These are phyloP conservation scores for Petunia secreta DNA, from an alignment of 257 asterid species.

Conservation along the genomic window DNA sequence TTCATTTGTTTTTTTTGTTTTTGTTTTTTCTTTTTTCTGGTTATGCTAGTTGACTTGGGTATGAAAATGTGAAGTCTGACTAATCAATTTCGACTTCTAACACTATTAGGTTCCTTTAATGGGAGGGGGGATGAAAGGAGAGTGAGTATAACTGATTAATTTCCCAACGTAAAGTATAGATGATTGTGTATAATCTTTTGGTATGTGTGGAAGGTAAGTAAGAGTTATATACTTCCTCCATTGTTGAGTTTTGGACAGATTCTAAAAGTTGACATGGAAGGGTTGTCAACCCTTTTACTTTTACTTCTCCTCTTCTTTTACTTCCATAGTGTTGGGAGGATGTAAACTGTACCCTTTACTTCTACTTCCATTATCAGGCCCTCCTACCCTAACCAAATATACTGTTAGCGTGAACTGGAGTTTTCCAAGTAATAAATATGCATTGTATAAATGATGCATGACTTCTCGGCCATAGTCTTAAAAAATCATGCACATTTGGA, in stretches of 20 bases:
- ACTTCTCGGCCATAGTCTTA: neutral
- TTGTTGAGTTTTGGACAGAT: neutral
- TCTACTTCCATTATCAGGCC: neutral
- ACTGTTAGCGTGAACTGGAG: neutral
- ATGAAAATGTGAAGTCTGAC: neutral
- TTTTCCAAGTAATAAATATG: slow-evolving; percentile 9
- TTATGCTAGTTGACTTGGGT: neutral
- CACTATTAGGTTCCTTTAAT: neutral
- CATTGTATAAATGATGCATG: slow-evolving; percentile 11
- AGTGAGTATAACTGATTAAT: neutral
- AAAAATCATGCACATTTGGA: neutral
- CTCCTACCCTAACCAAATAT: neutral
- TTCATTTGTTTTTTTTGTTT: neutral
- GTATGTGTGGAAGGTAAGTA: neutral
- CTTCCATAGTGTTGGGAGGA: neutral
- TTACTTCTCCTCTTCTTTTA: neutral
- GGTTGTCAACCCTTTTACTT: neutral
- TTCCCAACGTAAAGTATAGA: neutral
- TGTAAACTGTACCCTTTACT: neutral
- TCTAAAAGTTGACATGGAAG: neutral
- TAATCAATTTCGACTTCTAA: neutral
- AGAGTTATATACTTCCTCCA: neutral
- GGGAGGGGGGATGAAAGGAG: neutral
- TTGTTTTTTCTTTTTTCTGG: neutral
- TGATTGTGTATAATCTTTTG: neutral